Conservation (phyloP, 2,329 filamentous ascomycete genomes). For the Trichophaea hybrida region DNA sequence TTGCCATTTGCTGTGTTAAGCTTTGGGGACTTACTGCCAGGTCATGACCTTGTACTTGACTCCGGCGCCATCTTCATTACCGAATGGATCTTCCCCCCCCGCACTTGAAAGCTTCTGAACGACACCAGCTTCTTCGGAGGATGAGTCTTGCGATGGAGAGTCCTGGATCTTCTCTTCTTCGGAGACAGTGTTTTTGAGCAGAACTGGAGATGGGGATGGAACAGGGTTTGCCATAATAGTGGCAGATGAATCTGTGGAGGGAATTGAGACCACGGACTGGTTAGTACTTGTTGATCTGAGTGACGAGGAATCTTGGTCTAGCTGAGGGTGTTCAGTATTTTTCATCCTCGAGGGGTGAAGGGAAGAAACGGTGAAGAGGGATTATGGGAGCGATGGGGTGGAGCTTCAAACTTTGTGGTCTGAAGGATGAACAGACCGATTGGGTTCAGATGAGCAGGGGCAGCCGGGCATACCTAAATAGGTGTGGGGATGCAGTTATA, state of each 20-base stretch:
- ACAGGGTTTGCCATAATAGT: not conserved
- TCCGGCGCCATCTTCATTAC: slow-evolving; percentile 32
- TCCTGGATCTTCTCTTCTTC: not conserved
- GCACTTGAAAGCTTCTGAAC: not conserved
- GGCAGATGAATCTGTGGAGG: not conserved
- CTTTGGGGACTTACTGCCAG: slow-evolving; percentile 33
- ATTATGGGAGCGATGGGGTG: too few relatives aligned
- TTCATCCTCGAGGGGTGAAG: too few relatives aligned
- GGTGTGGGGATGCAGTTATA: too few relatives aligned
- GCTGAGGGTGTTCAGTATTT: too few relatives aligned
- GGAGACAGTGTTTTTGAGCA: not conserved
- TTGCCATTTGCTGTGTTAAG: not conserved
- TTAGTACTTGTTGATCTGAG: too few relatives aligned
- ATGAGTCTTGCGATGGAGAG: not conserved
- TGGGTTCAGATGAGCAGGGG: too few relatives aligned
- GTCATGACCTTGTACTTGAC: slow-evolving; percentile 40
- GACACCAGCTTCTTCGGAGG: not conserved
- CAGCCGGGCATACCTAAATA: too few relatives aligned
- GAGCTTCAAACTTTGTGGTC: too few relatives aligned
- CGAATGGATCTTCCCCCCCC: slow-evolving; percentile 30
- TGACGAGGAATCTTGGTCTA: too few relatives aligned
- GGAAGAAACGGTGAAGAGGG: too few relatives aligned
- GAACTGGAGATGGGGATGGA: not conserved
- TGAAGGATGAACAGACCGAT: too few relatives aligned
- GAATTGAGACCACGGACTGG: too few relatives aligned